These are phyloP conservation scores for Somion occarium DNA, from an alignment of 1,284 basidiomycete species.

Conservation along the genomic window DNA sequence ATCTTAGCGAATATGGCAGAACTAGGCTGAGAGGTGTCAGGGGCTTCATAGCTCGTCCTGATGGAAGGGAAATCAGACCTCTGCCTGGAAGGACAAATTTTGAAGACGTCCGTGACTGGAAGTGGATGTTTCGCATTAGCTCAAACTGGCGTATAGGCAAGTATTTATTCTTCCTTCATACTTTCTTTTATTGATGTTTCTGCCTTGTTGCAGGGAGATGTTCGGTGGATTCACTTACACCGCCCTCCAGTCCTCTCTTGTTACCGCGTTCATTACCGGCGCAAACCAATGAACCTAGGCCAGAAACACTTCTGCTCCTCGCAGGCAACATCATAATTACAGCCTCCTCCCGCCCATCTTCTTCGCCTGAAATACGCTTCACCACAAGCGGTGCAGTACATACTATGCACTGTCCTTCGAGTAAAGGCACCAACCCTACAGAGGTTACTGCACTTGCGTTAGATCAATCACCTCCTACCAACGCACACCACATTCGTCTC, in stretches of 20 bases:
- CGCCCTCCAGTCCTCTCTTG: too few species aligned
- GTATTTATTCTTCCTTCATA: neutral
- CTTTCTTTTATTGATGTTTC: neutral
- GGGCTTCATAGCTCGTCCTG: conserved; percentile 50
- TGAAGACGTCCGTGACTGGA: conserved; percentile 59
- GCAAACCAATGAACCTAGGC: conserved; percentile 6
- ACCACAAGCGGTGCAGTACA: conserved; percentile 21
- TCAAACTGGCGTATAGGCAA: conserved; percentile 74
- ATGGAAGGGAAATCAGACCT: conserved; percentile 54
- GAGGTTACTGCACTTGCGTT: conserved; percentile 58
- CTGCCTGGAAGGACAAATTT: conserved; percentile 48
- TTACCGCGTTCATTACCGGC: neutral
- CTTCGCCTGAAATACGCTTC: conserved; percentile 21
- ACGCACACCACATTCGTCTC: conserved; percentile 38
- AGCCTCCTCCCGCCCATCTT: conserved; percentile 28
- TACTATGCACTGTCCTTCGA: conserved; percentile 26
- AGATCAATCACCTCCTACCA: conserved; percentile 60
- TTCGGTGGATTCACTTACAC: conserved; percentile 30
- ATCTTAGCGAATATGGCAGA: conserved; percentile 58
- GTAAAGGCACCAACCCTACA: conserved; percentile 18
- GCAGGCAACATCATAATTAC: conserved; percentile 38
- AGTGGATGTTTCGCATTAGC: conserved; percentile 80
- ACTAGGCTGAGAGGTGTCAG: conserved; percentile 59
- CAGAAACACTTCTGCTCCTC: conserved; percentile 32
- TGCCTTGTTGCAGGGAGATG: conserved; percentile 46